Percentiles rank a stretch among this genome's conserved stretches.
These are phyloP conservation scores for Arabis alpina DNA, from an alignment of 345 rosid genomes.

Conservation along the genomic window DNA sequence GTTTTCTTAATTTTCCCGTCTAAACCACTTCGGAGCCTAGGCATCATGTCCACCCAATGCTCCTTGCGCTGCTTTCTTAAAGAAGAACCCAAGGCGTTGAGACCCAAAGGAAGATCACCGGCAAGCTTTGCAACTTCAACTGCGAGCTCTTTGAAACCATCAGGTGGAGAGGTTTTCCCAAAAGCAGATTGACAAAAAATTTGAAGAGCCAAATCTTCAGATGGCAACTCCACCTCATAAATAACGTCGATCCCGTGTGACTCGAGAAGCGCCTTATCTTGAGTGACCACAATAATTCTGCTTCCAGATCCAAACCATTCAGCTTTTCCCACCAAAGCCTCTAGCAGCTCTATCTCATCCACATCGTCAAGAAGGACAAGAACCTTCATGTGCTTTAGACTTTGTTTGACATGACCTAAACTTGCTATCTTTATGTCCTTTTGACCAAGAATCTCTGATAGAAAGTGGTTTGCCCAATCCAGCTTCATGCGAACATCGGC, in stretches of 20 bases:
- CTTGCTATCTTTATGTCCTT: neutral
- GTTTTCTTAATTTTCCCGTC: slow-evolving; percentile 2
- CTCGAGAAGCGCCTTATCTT: slow-evolving; percentile 19
- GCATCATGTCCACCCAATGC: slow-evolving; percentile 29
- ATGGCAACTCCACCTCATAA: slow-evolving; percentile 24
- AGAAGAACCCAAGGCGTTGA: slow-evolving; percentile 30
- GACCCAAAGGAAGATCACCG: slow-evolving; percentile 37
- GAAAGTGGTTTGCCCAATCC: slow-evolving; percentile 41
- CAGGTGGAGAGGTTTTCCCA: neutral
- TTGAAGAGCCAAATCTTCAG: neutral
- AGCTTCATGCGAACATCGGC: slow-evolving; percentile 5
- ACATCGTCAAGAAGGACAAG: slow-evolving; percentile 34
- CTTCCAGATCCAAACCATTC: slow-evolving; percentile 25
- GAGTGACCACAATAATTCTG: slow-evolving; percentile 26
- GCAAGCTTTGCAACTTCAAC: slow-evolving; percentile 14
- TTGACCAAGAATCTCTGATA: slow-evolving; percentile 34
- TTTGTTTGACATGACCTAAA: neutral
- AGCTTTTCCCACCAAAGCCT: slow-evolving; percentile 11
- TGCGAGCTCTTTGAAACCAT: neutral
- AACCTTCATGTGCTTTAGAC: neutral
- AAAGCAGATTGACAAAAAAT: slow-evolving; percentile 30
- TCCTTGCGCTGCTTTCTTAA: neutral
- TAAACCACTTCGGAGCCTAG: slow-evolving; percentile 10
- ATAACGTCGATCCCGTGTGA: neutral
- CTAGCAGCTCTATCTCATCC: neutral